Percentiles rank a stretch among this genome's conserved stretches.
Conservation (phyloP, 495 filamentous ascomycete genomes). For the Neurospora discreta region DNA sequence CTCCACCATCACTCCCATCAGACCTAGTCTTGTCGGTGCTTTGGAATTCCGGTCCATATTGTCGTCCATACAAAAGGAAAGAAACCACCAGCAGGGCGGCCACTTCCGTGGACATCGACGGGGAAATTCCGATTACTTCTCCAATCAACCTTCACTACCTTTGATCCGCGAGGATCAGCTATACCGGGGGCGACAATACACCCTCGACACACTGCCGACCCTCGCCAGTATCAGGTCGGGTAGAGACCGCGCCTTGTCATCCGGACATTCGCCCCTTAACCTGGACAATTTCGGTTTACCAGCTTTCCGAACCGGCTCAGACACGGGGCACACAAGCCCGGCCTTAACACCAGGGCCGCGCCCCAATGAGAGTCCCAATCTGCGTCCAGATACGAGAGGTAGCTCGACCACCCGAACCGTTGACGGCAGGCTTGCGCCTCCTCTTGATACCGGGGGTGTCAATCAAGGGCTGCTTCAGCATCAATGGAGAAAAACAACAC, state of each 20-base stretch:
- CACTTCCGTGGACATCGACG: conserved; percentile 51
- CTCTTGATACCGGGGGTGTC: not conserved
- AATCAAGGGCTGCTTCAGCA: not conserved
- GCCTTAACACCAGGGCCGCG: not conserved
- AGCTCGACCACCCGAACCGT: conserved; percentile 16
- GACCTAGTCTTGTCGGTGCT: conserved; percentile 86
- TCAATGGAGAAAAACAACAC: not conserved
- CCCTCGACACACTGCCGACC: not conserved
- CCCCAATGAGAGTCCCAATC: not conserved
- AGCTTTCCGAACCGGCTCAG: not conserved
- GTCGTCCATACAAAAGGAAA: conserved; percentile 65
- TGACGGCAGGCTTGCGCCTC: conserved; percentile 22
- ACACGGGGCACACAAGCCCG: not conserved
- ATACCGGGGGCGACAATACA: not conserved
- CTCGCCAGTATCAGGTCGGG: not conserved
- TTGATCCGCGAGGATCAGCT: not conserved
- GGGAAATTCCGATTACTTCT: conserved; percentile 44
- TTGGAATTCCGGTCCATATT: conserved; percentile 89
- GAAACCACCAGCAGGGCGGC: conserved; percentile 56
- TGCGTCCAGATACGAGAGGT: conserved; percentile 6
- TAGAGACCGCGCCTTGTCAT: conserved; percentile 22
- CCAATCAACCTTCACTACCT: not conserved
- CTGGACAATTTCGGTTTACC: conserved; percentile 4
- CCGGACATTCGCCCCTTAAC: conserved; percentile 17
- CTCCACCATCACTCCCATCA: conserved; percentile 65